These are phyloP conservation scores for Tuber borchii DNA, from an alignment of 495 filamentous ascomycete species.

Conservation along the genomic window DNA sequence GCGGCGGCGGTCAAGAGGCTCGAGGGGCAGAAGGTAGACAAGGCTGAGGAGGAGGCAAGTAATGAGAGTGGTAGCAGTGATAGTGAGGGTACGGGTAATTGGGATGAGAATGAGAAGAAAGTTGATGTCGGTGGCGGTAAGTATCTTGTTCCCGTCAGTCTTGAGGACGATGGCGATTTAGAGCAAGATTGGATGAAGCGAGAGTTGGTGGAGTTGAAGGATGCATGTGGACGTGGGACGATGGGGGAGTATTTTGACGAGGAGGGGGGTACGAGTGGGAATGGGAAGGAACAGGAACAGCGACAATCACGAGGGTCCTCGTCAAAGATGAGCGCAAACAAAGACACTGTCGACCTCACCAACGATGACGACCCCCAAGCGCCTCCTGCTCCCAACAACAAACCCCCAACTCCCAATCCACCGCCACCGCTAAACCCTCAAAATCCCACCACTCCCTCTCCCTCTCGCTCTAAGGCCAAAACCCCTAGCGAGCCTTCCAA, in stretches of 20 bases:
- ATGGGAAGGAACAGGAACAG: slow-evolving; percentile 3
- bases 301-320: neutral
- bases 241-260: slow-evolving; percentile 16
- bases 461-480: neutral
- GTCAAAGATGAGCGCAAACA: slow-evolving; percentile 23
- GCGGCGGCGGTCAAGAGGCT: slow-evolving; percentile 71
- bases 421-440: neutral
- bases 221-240: slow-evolving; percentile 15
- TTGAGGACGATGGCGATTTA: slow-evolving; percentile 57
- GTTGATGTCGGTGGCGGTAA: slow-evolving; percentile 55
- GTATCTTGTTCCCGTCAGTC: slow-evolving; percentile 64
- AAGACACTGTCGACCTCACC: slow-evolving; percentile 27
- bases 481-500: neutral
- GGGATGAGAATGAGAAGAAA: slow-evolving; percentile 43
- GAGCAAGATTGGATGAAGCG: slow-evolving; percentile 51
- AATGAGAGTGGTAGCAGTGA: slow-evolving; percentile 40
- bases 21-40: slow-evolving; percentile 49
- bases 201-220: slow-evolving; percentile 57
- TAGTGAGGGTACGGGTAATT: slow-evolving; percentile 30
- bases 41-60: slow-evolving; percentile 32
- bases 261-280: slow-evolving; percentile 13
- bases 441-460: slow-evolving; percentile 2
- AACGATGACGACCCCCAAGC: slow-evolving; percentile 15
- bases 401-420: neutral
- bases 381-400: neutral